These are phyloP conservation scores for Ciborinia camelliae DNA, from an alignment of 2,329 filamentous ascomycete genomes.

Conservation along the genomic window DNA sequence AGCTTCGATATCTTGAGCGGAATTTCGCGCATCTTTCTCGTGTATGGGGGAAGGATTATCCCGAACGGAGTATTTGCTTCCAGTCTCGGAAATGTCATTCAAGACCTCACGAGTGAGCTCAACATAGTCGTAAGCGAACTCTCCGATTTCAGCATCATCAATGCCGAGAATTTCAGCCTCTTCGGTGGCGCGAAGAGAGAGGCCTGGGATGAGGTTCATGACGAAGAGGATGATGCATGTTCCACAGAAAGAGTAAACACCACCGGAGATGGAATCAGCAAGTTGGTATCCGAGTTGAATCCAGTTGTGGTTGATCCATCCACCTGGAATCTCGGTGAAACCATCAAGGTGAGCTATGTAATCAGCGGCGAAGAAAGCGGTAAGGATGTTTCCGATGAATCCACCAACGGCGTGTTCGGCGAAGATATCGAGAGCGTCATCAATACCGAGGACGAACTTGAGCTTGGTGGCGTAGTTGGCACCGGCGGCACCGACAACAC, in stretches of 20 bases:
- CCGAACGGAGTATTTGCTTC: constrained; percentile 14
- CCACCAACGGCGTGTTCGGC: constrained; percentile 78
- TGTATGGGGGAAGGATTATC: constrained; percentile 1
- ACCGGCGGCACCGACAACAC: constrained; percentile 68
- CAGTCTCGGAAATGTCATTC: constrained; percentile 27
- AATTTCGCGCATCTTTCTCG: constrained; percentile 1
- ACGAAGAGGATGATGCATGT: constrained; percentile 77
- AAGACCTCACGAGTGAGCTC: constrained; percentile 69
- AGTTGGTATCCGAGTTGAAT: constrained; percentile 80
- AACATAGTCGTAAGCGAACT: constrained; percentile 92
- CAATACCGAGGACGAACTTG: constrained; percentile 76
- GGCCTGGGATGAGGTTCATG: constrained; percentile 73
- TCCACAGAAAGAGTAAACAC: constrained; percentile 72
- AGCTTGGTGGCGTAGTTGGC: constrained; percentile 91
- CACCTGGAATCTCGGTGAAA: constrained; percentile 62
- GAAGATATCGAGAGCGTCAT: constrained; percentile 87
- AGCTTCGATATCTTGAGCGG: constrained; percentile 1
- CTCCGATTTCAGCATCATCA: constrained; percentile 86
- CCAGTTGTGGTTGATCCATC: constrained; percentile 83
- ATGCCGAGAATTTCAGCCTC: constrained; percentile 82
- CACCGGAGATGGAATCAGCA: constrained; percentile 74
- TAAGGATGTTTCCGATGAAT: constrained; percentile 73
- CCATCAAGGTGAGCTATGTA: constrained; percentile 82
- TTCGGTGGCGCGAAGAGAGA: constrained; percentile 69
- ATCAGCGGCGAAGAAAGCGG: constrained; percentile 78